phyloP scores from a whole-genome alignment of 306 rosid genomes.

The Acacia confusa region DNA sequence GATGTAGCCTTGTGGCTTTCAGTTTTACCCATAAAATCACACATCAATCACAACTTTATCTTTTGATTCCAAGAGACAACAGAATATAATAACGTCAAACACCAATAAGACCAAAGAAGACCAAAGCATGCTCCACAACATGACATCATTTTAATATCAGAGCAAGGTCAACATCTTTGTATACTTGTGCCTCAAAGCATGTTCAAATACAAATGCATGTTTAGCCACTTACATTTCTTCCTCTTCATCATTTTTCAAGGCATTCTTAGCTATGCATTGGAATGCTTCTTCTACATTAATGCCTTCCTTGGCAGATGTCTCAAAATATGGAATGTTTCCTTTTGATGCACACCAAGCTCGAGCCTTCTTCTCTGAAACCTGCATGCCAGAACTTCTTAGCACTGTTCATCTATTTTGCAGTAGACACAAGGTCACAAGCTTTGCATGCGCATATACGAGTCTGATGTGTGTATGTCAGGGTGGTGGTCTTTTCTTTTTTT shows the following conservation, averaged over 20 bases:
- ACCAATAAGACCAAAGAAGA: neutral
- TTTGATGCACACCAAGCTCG: conserved; percentile 99
- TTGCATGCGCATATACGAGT: neutral
- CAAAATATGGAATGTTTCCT: conserved; percentile 96
- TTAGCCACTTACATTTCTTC: conserved; percentile 87
- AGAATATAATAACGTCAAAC: conserved; percentile 4
- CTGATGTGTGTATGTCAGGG: neutral
- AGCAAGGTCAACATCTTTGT: neutral
- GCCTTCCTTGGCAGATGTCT: conserved; percentile 99
- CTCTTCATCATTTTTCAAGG: conserved; percentile 92
- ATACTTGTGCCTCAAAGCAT: neutral
- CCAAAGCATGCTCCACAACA: conserved; percentile 13
- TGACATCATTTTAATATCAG: conserved; percentile 18
- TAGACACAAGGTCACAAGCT: neutral
- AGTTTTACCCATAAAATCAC: conserved; percentile 9
- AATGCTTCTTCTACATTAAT: conserved; percentile 96
- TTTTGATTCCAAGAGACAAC: conserved; percentile 19
- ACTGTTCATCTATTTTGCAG: conserved; percentile 23
- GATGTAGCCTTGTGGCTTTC: neutral
- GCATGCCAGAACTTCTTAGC: conserved; percentile 20
- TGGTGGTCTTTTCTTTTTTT: neutral
- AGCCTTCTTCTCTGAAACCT: conserved; percentile 98
- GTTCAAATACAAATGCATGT: neutral
- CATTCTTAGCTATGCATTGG: conserved; percentile 92
- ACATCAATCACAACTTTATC: neutral